Base-by-base conservation (phyloP, 2,329 filamentous ascomycete genomes). In the Neofusicoccum umdonicola region DNA sequence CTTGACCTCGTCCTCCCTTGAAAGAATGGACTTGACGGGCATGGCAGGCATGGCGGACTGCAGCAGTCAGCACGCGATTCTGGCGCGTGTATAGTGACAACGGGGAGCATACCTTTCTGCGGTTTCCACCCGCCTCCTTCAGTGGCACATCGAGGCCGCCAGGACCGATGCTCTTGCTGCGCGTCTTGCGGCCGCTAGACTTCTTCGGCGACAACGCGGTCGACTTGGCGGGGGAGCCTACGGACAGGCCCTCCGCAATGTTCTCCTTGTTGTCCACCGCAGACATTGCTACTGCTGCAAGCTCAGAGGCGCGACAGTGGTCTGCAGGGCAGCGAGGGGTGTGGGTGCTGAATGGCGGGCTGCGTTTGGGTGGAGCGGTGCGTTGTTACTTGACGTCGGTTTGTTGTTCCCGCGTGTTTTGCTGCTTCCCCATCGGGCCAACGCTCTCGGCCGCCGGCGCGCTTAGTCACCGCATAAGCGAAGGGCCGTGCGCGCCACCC, bases 161-260 rank as follows among this genome's bases (percentile, higher is more conserved):
- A 15, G 95, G 94, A 2, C 95, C 95, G 70, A 99, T 89, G 79
- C 94, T 98, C 82, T 97, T 98, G 79, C 94, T 97, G 69, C 95
- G 88, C 65, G 90, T 73, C 68, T 76, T 76, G 56, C 71, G 69
- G 22, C 54, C 52, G 15, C 50, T 35, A 54, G 71, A 67, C 63
- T 77, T 78, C 47, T 70, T 73, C 4, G 73, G 70, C 9, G 75
- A 74, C 17, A 70, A 54, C 15, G 71, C 64, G 0, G 71, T 67
- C 15, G 72, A 69, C 62, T 69, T 66, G 67, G 74, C 71, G 5
- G 72, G 70, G 6, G 68, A 37, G 50, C 65, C 69, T 7, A 76
- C 72, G 17, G 74, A 64, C n/a, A 79, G 69, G 27, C 77, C 76
- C 50, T 78, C 76, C 41, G 76, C 74, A 58, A 79, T 79, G 82